phyloP scores from a whole-genome alignment of 2,329 filamentous ascomycete genomes.

The Paradendryphiella salina region DNA sequence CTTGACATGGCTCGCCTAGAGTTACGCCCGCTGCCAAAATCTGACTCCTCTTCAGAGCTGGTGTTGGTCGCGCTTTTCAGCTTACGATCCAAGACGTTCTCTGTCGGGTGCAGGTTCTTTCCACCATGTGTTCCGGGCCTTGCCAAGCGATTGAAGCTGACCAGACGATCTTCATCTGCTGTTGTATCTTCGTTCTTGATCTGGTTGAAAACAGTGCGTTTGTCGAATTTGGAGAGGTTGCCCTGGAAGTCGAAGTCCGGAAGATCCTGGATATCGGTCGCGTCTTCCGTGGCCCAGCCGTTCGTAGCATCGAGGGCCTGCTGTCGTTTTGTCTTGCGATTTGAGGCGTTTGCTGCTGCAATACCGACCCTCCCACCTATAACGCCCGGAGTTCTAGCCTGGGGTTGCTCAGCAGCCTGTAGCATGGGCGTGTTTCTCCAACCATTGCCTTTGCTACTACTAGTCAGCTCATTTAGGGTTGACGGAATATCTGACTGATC shows the following conservation, averaged over 20 bases:
- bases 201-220: conserved; percentile 86
- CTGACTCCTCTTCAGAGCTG: conserved; percentile 45
- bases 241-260: conserved; percentile 93
- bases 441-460: conserved; percentile 59
- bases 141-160: conserved; percentile 76
- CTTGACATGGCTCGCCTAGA: conserved; percentile 47
- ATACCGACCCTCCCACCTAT: conserved; percentile 46
- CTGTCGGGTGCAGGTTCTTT: conserved; percentile 88
- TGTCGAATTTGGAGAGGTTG: conserved; percentile 92
- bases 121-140: conserved; percentile 62
- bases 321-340: conserved; percentile 52
- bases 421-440: conserved; percentile 70
- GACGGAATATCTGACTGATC: conserved; percentile 1
- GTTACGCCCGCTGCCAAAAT: conserved; percentile 46
- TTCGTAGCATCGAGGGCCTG: conserved; percentile 64
- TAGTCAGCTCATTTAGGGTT: conserved; percentile 14
- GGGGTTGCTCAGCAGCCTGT: conserved; percentile 58
- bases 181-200: conserved; percentile 86
- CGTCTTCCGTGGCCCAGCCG: conserved; percentile 95
- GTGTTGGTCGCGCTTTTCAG: conserved; percentile 43
- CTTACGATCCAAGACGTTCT: conserved; percentile 78
- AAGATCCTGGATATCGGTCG: conserved; percentile 89
- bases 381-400: conserved; percentile 42
- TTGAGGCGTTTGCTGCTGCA: conserved; percentile 44
- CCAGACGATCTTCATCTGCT: conserved; percentile 87